phyloP scores from a whole-genome alignment of 768 basidiomycete genomes.

The Boletus vermiculosoides region DNA sequence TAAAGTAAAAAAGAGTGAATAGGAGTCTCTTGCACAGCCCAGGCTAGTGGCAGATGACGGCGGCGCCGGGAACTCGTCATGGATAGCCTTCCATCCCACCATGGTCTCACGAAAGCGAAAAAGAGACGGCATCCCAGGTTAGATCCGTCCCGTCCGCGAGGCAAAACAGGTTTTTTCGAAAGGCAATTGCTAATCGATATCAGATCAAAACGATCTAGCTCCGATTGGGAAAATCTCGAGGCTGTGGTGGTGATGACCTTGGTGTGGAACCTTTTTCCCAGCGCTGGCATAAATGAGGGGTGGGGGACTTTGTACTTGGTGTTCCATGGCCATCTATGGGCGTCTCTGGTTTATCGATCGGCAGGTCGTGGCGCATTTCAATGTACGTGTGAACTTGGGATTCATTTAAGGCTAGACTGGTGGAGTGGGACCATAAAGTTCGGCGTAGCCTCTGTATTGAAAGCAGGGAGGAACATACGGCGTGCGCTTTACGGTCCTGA shows the following conservation, averaged over 20 bases:
- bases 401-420: background rate
- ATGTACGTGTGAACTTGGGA: background rate
- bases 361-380: background rate
- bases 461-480: background rate
- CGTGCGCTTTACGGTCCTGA: background rate
- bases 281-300: background rate
- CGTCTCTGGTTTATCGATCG: background rate
- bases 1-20: background rate
- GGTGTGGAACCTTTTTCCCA: background rate
- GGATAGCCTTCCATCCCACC: background rate
- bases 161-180: background rate
- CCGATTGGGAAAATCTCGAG: constrained; percentile 5
- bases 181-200: constrained; percentile 17
- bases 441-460: background rate
- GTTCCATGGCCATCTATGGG: background rate
- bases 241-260: background rate
- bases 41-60: background rate
- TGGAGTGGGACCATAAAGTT: background rate
- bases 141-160: constrained; percentile 14
- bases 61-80: background rate
- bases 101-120: background rate
- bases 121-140: background rate
- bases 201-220: constrained; percentile 19
- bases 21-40: constrained; percentile 3
- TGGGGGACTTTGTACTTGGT: background rate